A percentile compares a stretch with the other conserved stretches of the same genome.
These are phyloP conservation scores for Hypoxylon sp. DNA, from an alignment of 2,329 filamentous ascomycete genomes.

Conservation along the genomic window DNA sequence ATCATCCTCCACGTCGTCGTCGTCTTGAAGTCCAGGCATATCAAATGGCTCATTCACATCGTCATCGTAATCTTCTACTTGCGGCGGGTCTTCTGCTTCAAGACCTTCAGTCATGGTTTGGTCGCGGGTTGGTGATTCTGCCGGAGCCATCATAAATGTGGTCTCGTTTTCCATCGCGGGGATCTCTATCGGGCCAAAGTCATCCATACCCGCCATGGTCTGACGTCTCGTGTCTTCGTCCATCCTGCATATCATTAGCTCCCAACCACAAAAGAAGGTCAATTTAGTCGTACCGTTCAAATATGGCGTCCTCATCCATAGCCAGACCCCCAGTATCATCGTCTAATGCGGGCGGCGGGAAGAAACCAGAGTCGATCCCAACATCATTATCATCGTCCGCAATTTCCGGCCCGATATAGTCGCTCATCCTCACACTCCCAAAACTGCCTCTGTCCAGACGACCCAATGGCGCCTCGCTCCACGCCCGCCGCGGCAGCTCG, in stretches of 20 bases:
- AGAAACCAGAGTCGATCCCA: slow-evolving; percentile 64
- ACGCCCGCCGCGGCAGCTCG: slow-evolving; percentile 67
- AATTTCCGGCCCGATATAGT: slow-evolving; percentile 55
- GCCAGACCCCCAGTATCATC: slow-evolving; percentile 54
- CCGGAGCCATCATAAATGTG: slow-evolving; percentile 61
- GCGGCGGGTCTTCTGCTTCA: slow-evolving; percentile 34
- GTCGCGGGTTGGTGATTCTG: slow-evolving; percentile 48
- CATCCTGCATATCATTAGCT: slow-evolving; percentile 39
- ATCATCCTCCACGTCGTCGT: slow-evolving; percentile 45
- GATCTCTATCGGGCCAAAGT: slow-evolving; percentile 62
- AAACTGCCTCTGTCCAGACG: slow-evolving; percentile 62
- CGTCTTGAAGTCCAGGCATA: slow-evolving; percentile 43
- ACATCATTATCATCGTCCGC: slow-evolving; percentile 58
- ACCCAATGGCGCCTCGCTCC: slow-evolving; percentile 59
- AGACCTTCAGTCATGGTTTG: slow-evolving; percentile 40
- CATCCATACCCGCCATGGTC: slow-evolving; percentile 60
- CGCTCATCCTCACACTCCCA: slow-evolving; percentile 66
- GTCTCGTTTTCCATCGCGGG: slow-evolving; percentile 63
- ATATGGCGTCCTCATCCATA: slow-evolving; percentile 55
- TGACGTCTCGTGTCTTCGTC: slow-evolving; percentile 58
- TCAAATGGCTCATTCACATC: slow-evolving; percentile 44
- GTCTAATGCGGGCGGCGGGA: slow-evolving; percentile 60
- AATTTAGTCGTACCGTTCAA: slow-evolving; percentile 55
- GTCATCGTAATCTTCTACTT: slow-evolving; percentile 38
- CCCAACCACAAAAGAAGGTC: background rate